Percentiles rank a stretch among this genome's conserved stretches.
Conservation (phyloP, 2,329 filamentous ascomycete genomes). For the Aspergillus japonicus region DNA sequence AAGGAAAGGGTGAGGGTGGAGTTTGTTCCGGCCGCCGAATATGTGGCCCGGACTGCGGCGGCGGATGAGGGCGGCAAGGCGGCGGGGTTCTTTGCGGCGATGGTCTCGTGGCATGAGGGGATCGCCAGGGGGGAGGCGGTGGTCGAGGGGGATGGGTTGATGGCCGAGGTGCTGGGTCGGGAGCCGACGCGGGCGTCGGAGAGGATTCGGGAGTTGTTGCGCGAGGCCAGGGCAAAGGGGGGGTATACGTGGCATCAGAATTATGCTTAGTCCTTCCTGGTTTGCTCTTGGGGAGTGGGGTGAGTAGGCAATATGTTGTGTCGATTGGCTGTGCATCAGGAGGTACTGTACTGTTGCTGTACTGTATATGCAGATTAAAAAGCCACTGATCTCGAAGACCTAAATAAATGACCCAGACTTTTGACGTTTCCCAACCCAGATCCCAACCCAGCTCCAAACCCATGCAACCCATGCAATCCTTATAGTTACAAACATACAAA, state of each 20-base stretch:
- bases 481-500: too few relatives aligned
- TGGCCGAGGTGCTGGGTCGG: constrained; percentile 47
- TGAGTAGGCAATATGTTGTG: too few relatives aligned
- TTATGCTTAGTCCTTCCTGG: constrained; percentile 23
- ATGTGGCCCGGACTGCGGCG: constrained; percentile 29
- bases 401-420: too few relatives aligned
- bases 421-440: too few relatives aligned
- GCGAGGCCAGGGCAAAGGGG: constrained; percentile 25
- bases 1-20: constrained; percentile 31
- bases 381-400: too few relatives aligned
- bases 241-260: constrained; percentile 50
- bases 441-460: too few relatives aligned
- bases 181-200: constrained; percentile 43
- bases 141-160: constrained; percentile 39
- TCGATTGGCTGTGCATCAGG: too few relatives aligned
- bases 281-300: too few relatives aligned
- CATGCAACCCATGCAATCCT: too few relatives aligned
- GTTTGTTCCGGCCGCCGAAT: constrained; percentile 37
- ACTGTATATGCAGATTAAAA: too few relatives aligned
- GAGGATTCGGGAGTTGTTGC: constrained; percentile 30
- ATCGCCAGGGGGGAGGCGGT: constrained; percentile 47
- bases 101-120: constrained; percentile 48
- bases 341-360: too few relatives aligned
- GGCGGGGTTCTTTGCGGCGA: constrained; percentile 38
- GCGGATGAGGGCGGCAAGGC: constrained; percentile 40